Conservation (phyloP, 106 monocot species). For the Hemerocallis citrina region DNA sequence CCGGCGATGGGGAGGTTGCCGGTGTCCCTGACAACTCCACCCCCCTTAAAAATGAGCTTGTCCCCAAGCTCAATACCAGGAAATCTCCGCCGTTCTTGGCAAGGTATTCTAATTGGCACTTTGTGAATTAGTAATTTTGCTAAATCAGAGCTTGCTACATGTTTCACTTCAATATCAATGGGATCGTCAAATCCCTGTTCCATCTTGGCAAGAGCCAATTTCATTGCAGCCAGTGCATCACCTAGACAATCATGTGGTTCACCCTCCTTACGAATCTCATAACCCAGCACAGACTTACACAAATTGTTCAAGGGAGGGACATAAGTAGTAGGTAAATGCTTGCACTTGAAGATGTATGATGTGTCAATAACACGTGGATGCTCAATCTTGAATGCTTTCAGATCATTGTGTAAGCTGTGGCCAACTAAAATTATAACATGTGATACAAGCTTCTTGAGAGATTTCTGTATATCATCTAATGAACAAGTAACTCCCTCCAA, state of each 20-base stretch:
- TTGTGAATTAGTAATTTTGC: too few relatives aligned
- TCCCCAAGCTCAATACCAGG: too few relatives aligned
- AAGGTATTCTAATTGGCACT: too few relatives aligned
- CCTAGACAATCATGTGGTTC: constrained; percentile 68
- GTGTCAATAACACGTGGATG: constrained; percentile 68
- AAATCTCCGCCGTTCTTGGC: too few relatives aligned
- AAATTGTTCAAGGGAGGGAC: constrained; percentile 63
- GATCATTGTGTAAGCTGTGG: constrained; percentile 73
- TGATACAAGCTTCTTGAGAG: constrained; percentile 50
- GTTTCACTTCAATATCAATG: constrained; percentile 32
- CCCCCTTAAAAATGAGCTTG: too few relatives aligned
- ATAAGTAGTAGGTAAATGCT: constrained; percentile 27
- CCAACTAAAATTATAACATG: constrained; percentile 73
- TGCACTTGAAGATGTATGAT: constrained; percentile 48
- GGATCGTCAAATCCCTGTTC: constrained; percentile 57
- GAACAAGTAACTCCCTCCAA: constrained; percentile 64
- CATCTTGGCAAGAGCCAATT: constrained; percentile 67
- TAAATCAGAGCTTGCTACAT: too few relatives aligned
- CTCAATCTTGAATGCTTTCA: constrained; percentile 61
- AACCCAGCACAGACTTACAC: constrained; percentile 70
- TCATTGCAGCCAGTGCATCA: constrained; percentile 81
- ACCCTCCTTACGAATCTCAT: constrained; percentile 45
- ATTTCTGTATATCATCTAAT: constrained; percentile 64
- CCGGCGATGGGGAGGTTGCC: too few relatives aligned
- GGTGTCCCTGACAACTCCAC: too few relatives aligned